Percentiles rank a stretch among this genome's conserved stretches.
Evolutionary conservation across 495 filamentous ascomycete species (phyloP).

Genomic region (Glarea lozoyensis): DNA sequence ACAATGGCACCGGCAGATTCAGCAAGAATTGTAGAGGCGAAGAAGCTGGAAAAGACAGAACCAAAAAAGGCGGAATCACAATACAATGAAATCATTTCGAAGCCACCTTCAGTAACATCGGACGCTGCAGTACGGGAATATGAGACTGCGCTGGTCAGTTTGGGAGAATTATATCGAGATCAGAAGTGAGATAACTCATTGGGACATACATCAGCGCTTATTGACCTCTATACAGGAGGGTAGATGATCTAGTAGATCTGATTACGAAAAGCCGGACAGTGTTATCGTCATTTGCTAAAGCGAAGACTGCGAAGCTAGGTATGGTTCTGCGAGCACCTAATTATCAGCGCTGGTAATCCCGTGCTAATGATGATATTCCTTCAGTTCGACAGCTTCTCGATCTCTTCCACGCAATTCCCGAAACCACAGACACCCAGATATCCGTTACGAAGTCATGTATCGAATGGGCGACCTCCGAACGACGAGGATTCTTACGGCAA

Average conservation of each 20-base stretch:
- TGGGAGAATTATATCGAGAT: constrained; percentile 90
- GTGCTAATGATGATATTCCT: constrained; percentile 9
- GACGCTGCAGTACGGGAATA: constrained; percentile 83
- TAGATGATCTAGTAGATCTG: constrained; percentile 81
- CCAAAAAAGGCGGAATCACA: constrained; percentile 69
- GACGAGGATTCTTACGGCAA: constrained; percentile 90
- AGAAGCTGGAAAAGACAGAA: constrained; percentile 70
- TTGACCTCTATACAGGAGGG: constrained; percentile 40
- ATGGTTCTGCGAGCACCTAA: no score
- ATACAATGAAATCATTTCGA: constrained; percentile 82
- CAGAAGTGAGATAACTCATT: constrained; percentile 45
- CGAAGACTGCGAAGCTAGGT: constrained; percentile 98
- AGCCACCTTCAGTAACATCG: constrained; percentile 66
- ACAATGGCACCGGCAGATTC: constrained; percentile 39
- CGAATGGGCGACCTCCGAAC: constrained; percentile 94
- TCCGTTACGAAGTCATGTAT: constrained; percentile 95
- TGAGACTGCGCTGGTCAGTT: constrained; percentile 69
- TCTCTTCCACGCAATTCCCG: constrained; percentile 85
- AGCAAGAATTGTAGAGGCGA: constrained; percentile 56
- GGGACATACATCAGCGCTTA: not conserved
- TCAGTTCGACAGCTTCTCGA: constrained; percentile 95
- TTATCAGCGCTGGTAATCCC: no score
- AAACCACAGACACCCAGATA: constrained; percentile 87
- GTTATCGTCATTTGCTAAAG: constrained; percentile 93
- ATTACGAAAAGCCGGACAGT: constrained; percentile 84